Conservation (phyloP, 257 asterid genomes). For the Ligustrum vulgare region DNA sequence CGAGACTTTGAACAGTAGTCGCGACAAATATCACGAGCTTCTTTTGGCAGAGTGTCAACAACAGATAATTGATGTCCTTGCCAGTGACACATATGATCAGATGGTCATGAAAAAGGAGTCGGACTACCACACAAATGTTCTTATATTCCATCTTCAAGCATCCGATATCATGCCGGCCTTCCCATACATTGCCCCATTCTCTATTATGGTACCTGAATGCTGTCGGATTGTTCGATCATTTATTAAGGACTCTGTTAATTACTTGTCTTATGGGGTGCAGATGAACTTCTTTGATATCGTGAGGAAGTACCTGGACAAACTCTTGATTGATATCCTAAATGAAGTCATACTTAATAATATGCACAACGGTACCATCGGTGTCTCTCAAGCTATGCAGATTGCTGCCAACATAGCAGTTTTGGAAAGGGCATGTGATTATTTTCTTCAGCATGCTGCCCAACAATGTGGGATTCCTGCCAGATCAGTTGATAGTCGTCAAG, state of each 20-base stretch:
- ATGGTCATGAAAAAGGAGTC: conserved; percentile 93
- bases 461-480: conserved; percentile 89
- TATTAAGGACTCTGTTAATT: conserved; percentile 77
- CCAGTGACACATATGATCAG: conserved; percentile 60
- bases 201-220: conserved; percentile 83
- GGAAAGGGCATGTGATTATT: conserved; percentile 89
- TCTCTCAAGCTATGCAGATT: conserved; percentile 91
- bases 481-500: conserved; percentile 76
- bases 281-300: conserved; percentile 82
- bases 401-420: conserved; percentile 86
- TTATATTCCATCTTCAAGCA: conserved; percentile 78
- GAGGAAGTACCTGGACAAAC: conserved; percentile 73
- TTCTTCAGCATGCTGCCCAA: conserved; percentile 94
- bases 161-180: conserved; percentile 95
- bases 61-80: conserved; percentile 54
- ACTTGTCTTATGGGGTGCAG: conserved; percentile 73
- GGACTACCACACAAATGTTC: conserved; percentile 79
- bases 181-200: conserved; percentile 88
- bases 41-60: conserved; percentile 61
- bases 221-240: conserved; percentile 77
- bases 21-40: conserved; percentile 80
- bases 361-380: conserved; percentile 60
- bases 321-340: conserved; percentile 76
- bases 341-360: conserved; percentile 64
- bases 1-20: conserved; percentile 73